Base-by-base conservation (phyloP, 1,284 basidiomycete species). In the Ganoderma multipileum region DNA sequence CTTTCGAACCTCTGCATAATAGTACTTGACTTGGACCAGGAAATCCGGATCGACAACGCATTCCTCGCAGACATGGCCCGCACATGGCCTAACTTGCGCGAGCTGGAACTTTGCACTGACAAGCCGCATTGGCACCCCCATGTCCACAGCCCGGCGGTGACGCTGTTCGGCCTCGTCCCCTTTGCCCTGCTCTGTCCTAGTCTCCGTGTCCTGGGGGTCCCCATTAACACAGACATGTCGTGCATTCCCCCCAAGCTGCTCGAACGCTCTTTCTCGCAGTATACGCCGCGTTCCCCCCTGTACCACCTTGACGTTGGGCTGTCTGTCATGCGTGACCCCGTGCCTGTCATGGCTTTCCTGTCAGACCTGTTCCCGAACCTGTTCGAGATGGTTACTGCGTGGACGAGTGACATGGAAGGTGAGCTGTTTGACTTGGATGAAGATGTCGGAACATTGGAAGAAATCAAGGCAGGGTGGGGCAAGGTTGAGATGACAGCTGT, bases 321-420 rank as follows among this genome's bases (percentile, higher is more conserved):
- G 26, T 62, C 61, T 18, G n/a, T 30, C 14, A 26, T 62, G 5
- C 11, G 26, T 16, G 61, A 62, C 28, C 41, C 61, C 23, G 47
- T 50, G 8, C 47, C 47, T n/a, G 47, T 50, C n/a, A 23, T 23
- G 8, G 47, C 47, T 20, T 60, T 60, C 39, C 38, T 60, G 20
- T 60, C 58, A 20, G 58, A 60, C 38, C 9, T 60, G 36, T 60
- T 60, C 58, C 58, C 58, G 8, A 36, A 42, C 20, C 58, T 60
- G 58, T 5, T 7, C 6, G 8, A 18, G n/a, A 23, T 50, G 47
- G 12, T 12, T 9, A 23, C 47, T 4, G 47, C 47, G n/a, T 50
- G 47, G 47, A 50, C 23, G 23, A 23, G 14, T 23, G 47, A 50
- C 9, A 50, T 50, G 47, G 47, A 26, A n/a, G n/a, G 7, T 1